Evolutionary conservation across 345 rosid species (phyloP), one percentile per base, ranked within the genome.

Genomic region (Gossypium longicalyx): DNA sequence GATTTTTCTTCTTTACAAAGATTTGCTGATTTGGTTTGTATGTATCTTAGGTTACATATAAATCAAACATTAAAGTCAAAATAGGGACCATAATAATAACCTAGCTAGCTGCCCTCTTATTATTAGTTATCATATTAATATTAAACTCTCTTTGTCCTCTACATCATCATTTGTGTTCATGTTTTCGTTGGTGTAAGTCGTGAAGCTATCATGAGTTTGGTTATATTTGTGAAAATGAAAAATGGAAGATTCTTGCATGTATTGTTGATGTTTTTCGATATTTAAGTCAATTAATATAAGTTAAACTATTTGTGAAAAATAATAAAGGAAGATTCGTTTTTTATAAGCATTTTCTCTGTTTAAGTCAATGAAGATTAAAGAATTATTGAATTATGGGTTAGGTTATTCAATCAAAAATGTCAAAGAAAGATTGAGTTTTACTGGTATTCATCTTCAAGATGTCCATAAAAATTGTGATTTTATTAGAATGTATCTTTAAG

Each of bases 11-110:
- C 53, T 5, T 63, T 69, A 10, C 12, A 70, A 56, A 77, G 63
- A 59, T 59, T 59, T 59, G 16, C 38, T 59, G 89, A 86, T 86
- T 78, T 72, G 71, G 77, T 81, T 56, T 86, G 84, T 79, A 41
- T 68, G 45, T 72, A 60, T 71, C 70, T 22, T 49, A 44, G 80
- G 71, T 78, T 81, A 78, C 86, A 81, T 44, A 4, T 22, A 54
- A 15, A 60, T 60, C 41, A 38, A 60, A n/a, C 6, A 66, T 43
- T 22, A 44, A 66, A 44, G 52, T 66, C 53, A 66, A 44, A 44
- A 44, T 66, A 12, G 70, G 70, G 70, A 66, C 70, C 70, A 20
- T 66, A 12, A 19, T 19, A 44, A 22, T 58, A 66, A 45, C n/a
- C 54, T 10, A 45, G 19, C 54, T 67, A 45, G 38, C 71, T 67